Evolutionary conservation across 768 basidiomycete genomes (phyloP).

Genomic region (Arthromyces matolae): DNA sequence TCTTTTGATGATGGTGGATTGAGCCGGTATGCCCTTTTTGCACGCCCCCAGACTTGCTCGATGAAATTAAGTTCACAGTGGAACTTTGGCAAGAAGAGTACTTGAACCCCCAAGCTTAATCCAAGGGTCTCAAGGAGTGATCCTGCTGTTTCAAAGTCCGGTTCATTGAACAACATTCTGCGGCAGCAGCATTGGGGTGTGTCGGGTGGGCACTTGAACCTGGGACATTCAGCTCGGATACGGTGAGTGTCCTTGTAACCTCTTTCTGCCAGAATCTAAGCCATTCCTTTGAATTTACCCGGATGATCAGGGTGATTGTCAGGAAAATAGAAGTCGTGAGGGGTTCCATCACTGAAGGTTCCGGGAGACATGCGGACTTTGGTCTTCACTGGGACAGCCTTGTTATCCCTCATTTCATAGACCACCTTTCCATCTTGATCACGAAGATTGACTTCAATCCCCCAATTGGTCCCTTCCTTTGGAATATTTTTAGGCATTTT

Average conservation of each 20-base stretch:
- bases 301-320: conserved; percentile 17
- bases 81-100: background rate
- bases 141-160: conserved; percentile 26
- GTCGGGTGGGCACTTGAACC: conserved; percentile 25
- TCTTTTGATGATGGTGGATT: conserved; percentile 19
- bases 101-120: background rate
- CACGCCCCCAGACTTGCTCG: conserved; percentile 30
- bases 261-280: conserved; percentile 24
- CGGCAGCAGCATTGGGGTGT: conserved; percentile 16
- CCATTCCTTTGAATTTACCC: conserved; percentile 40
- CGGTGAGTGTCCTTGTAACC: conserved; percentile 22
- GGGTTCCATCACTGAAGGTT: conserved; percentile 22
- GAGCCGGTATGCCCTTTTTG: conserved; percentile 24
- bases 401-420: conserved; percentile 23
- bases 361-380: conserved; percentile 29
- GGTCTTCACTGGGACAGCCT: conserved; percentile 11
- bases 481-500: conserved; percentile 24
- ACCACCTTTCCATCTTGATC: conserved; percentile 20
- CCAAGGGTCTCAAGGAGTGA: conserved; percentile 10
- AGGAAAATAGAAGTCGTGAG: conserved; percentile 30
- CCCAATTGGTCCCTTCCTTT: conserved; percentile 6
- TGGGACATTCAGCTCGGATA: conserved; percentile 20
- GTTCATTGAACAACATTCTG: conserved; percentile 27
- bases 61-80: conserved; percentile 10
- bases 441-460: background rate